Evolutionary conservation across 2,329 filamentous ascomycete genomes (phyloP), one percentile per base, ranked within the genome.

Genomic region (Zasmidium cellare): DNA sequence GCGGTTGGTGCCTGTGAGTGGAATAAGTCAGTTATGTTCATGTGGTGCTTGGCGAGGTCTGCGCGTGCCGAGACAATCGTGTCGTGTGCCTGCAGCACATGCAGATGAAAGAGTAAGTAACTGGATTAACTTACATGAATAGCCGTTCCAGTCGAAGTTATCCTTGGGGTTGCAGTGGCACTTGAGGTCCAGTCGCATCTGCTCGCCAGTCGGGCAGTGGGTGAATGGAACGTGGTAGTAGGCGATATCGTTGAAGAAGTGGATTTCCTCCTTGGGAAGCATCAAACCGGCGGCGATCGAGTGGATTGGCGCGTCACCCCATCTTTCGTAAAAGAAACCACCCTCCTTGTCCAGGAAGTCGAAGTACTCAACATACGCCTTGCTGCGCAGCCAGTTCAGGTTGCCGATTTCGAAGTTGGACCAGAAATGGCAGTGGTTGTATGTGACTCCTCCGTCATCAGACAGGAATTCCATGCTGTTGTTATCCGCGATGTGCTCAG

Each of bases 121-220:
- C 60, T 11, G 18, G 7, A 23, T 28, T 60, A 28, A 80, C 90
- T 81, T 85, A 96, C 92, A 97, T 74, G 91, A 96, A 75, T 97
- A 97, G 53, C 90, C 90, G 77, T 96, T 97, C 96, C 96, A 99
- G 77, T 99, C 94, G 81, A 99, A 99, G 80, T 99, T 99, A 59
- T 97, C 90, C 71, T 88, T 87, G 7, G 94, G 93, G 72, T 99
- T 92, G 79, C 94, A 99, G 76, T 92, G 89, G 76, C 94, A 99
- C 74, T 90, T 92, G 66, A 93, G 85, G 65, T 96, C 88, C 55
- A 92, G 76, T 64, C 92, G 86, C 54, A 84, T 86, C 77, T 96
- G 84, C 77, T 97, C 91, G 55, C 89, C 90, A 0, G 92, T 96
- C 2, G 94, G 94, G 76, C 94, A 99, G 77, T 99, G 94, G 3